Conservation (phyloP, 805 yeast genomes). For the Teunomyces lycoperdinae region DNA sequence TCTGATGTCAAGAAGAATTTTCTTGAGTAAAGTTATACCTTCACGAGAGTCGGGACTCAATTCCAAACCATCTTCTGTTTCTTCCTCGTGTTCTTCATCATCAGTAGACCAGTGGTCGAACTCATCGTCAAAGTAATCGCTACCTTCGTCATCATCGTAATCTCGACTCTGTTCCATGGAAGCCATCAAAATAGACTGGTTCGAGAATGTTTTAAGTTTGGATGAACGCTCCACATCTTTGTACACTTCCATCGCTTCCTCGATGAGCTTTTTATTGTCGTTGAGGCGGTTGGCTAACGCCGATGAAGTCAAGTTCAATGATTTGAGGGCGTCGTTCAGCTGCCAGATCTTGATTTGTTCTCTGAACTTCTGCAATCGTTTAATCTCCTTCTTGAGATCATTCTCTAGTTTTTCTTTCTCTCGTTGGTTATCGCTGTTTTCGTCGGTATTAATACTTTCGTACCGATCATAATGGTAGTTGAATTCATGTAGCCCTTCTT, state of each 20-base stretch:
- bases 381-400: constrained; percentile 45
- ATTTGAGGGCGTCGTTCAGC: constrained; percentile 22
- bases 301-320: constrained; percentile 10
- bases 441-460: constrained; percentile 29
- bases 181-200: constrained; percentile 45
- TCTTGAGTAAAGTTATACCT: constrained; percentile 31
- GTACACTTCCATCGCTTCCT: constrained; percentile 45
- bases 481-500: constrained; percentile 44
- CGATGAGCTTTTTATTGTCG: constrained; percentile 39
- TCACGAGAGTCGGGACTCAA: constrained; percentile 35
- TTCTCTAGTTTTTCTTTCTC: constrained; percentile 42
- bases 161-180: constrained; percentile 29
- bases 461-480: constrained; percentile 44
- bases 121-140: constrained; percentile 22
- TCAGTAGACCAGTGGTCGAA: constrained; percentile 22
- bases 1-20: constrained; percentile 26
- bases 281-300: constrained; percentile 21
- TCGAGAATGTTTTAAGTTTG: constrained; percentile 43
- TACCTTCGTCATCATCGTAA: constrained; percentile 22
- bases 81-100: constrained; percentile 13
- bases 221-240: constrained; percentile 43
- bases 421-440: constrained; percentile 40
- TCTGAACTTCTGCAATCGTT: constrained; percentile 43
- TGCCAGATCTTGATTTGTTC: constrained; percentile 48
- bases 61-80: constrained; percentile 11